Evolutionary conservation across 2,329 filamentous ascomycete genomes (phyloP), one percentile per base, ranked within the genome.

Genomic region (Dactylellina parvicollis): DNA sequence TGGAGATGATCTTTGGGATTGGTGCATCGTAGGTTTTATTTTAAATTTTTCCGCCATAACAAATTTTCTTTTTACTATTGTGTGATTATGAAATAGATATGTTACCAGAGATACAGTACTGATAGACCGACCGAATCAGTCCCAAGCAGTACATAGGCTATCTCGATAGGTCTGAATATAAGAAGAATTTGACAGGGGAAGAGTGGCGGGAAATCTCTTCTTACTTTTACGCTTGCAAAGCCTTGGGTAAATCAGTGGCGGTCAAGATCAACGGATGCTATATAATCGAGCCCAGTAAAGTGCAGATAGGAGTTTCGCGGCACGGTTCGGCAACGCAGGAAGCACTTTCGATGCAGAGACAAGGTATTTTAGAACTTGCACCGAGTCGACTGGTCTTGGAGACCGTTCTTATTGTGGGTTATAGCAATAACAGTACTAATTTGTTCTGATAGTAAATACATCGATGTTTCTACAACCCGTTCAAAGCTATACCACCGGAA

Each of bases 1-100:
- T 64, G 59, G 59, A 55, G 26, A 46, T 36, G 1, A 32, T 55
- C 1, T 64, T 64, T 28, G 10, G 24, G 7, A 64, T 55, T 12
- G 59, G 47, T 22, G 59, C 59, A 12, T 54, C 59, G 59, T 64
- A 64, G 26, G 59, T 36, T 32, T 12, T 62, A 47, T 42, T 20
- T 2, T 8, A 42, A 2, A 56, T 26, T 20, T 32, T n/a, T 3
- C 24, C 14, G 32, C 50, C 2, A 20, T 16, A 20, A 12, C 22
- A 20, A 12, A 12, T 52, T n/a, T 22, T 49, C n/a, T n/a, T n/a
- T n/a, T n/a, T n/a, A n/a, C n/a, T n/a, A n/a, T n/a, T n/a, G n/a
- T n/a, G n/a, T n/a, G n/a, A n/a, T n/a, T n/a, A n/a, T n/a, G n/a
- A n/a, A n/a, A n/a, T 52, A 22, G n/a, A 55, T 49, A 26, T 26